Conservation (phyloP, 257 asterid genomes). For the Lavandula angustifolia region DNA sequence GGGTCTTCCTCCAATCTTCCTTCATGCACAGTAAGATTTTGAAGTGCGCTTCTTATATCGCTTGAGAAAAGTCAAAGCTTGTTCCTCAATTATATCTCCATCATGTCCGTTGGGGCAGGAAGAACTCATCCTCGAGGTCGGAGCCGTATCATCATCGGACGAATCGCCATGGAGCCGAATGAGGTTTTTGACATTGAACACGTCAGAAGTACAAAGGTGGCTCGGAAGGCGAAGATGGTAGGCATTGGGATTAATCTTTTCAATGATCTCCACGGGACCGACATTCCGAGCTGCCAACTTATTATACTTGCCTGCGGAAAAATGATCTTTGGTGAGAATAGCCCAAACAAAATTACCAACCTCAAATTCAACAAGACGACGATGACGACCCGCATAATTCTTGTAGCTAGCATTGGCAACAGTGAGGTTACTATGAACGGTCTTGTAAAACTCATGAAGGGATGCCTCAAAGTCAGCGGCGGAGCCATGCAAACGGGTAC, state of each 20-base stretch:
- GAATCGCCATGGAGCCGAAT: background rate
- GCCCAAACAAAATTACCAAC: background rate
- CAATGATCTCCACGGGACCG: too few species aligned
- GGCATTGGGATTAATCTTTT: too few species aligned
- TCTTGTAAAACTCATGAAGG: background rate
- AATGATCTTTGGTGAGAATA: too few species aligned
- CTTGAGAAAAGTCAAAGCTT: too few species aligned
- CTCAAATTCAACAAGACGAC: background rate
- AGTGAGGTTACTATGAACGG: background rate
- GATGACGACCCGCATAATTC: background rate
- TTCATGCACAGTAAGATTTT: too few species aligned
- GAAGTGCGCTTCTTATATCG: too few species aligned
- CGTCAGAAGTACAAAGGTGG: background rate
- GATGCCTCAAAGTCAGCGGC: background rate
- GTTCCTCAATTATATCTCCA: too few species aligned
- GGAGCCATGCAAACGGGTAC: background rate
- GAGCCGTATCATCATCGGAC: background rate
- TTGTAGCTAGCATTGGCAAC: background rate
- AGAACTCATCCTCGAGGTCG: too few species aligned
- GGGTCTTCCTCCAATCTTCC: too few species aligned
- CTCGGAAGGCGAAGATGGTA: too few species aligned
- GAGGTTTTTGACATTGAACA: constrained; percentile 3
- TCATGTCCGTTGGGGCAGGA: too few species aligned
- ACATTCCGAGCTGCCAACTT: background rate
- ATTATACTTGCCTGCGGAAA: background rate